Evolutionary conservation across 257 asterid species (phyloP).

Genomic region (Capsicum baccatum): DNA sequence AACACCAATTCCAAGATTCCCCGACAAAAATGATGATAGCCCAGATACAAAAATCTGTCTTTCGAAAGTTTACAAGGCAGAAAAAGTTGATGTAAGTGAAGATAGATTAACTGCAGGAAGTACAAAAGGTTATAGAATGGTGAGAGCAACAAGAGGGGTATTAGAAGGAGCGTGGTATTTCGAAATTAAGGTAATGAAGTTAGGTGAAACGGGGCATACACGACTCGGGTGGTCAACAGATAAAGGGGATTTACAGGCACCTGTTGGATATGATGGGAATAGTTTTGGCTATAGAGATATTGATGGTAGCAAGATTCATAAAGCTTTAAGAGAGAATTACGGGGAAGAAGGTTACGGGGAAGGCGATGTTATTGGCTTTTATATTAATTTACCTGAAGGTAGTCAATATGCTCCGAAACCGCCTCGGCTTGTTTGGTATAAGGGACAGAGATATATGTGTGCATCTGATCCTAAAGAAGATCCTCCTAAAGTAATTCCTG

Average conservation of each 20-base stretch:
- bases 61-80: constrained; percentile 90
- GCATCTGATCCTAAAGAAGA: constrained; percentile 75
- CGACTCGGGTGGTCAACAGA: constrained; percentile 97
- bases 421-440: constrained; percentile 80
- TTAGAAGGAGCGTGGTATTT: constrained; percentile 92
- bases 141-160: constrained; percentile 92
- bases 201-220: constrained; percentile 95
- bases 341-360: constrained; percentile 86
- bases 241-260: constrained; percentile 97
- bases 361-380: constrained; percentile 92
- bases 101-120: constrained; percentile 91
- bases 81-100: constrained; percentile 87
- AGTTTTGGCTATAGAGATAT: constrained; percentile 92
- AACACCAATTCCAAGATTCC: constrained; percentile 75
- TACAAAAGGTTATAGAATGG: constrained; percentile 97
- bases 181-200: constrained; percentile 77
- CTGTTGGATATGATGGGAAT: constrained; percentile 92
- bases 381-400: constrained; percentile 86
- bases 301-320: constrained; percentile 91
- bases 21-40: constrained; percentile 79
- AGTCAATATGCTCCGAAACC: constrained; percentile 67
- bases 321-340: constrained; percentile 89
- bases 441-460: constrained; percentile 84
- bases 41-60: constrained; percentile 69
- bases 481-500: constrained; percentile 82